Base-by-base conservation (phyloP, 257 asterid genomes). In the Cordia subcordata region DNA sequence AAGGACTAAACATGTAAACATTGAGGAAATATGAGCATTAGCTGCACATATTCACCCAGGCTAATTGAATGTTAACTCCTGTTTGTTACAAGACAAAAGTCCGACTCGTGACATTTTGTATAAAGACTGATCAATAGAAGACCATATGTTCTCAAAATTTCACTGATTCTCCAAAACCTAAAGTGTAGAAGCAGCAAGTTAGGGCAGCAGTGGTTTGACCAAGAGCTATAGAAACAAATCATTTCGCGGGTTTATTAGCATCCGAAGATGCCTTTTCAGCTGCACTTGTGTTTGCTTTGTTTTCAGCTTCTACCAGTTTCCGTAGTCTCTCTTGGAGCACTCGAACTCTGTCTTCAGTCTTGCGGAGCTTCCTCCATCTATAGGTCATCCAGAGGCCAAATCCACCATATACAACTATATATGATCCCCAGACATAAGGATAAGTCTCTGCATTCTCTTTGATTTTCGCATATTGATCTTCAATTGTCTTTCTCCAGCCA, bases 391-490 rank as follows among this genome's bases (percentile, higher is more conserved):
- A 88, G 18, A 84, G 67, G 15, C 95, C 90, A 46, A 91, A 75
- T 46, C 82, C 84, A 33, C 98, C 96, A 15, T 85, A 91, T 0
- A 85, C 96, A 42, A 85, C 75, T 39, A 75, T 71, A 50, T 91
- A 91, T 2, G 98, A 91, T 52, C 79, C 95, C 96, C 96, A 92
- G 14, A 92, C 98, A 33, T 84, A 92, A 4, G 98, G 96, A 57
- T 84, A 91, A 0, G 94, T 68, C 67, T 85, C 83, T 53, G 95
- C 95, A 68, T 91, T 76, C 63, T 77, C 90, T 68, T 75, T 91
- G 19, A 78, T 76, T 55, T 64, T 81, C 20, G 56, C 38, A 46
- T 81, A 85, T 39, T 61, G 78, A 53, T 72, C 80, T 58, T 68
- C 70, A 58, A 87, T 65, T 69, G 35, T 65, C 39, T 65, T 78